Evolutionary conservation across 2,329 filamentous ascomycete genomes (phyloP), one percentile per base, ranked within the genome.

Genomic region (Aschersonia sp.): DNA sequence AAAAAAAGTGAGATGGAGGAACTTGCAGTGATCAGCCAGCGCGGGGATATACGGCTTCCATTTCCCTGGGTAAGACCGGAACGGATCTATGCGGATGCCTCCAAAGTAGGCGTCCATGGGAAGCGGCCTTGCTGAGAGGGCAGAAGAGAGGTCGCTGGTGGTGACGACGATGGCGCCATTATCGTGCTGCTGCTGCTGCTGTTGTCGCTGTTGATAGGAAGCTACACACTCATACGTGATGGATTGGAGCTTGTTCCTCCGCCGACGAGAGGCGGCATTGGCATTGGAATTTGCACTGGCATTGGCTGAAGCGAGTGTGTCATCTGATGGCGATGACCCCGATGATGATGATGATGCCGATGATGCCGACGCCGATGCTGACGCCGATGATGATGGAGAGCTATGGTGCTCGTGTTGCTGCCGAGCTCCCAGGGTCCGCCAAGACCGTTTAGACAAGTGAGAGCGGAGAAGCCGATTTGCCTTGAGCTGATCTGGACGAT

Each of bases 11-110:
- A 10, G 6, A 10, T 10, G 12, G 11, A 43, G n/a, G 14, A 37
- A 47, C 56, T 44, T 51, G 58, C 57, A 59, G 32, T 59, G 55
- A 39, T 59, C 57, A 6, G 56, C 54, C 43, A 58, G 45, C 4
- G 49, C 50, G 10, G 56, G 55, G 5, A 58, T 52, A 47, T 53
- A 52, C 1, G 52, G 45, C 46, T 46, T 35, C 51, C 52, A 55
- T 31, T 49, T 50, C 5, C 49, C 51, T 7, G 57, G 55, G 48
- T 58, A 55, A 4, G 56, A 49, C 35, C 49, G 50, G 48, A 58
- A 59, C 5, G 57, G 56, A 49, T 58, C 56, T 29, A 56, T 51
- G 6, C 56, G 52, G 22, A 53, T 55, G 35, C 54, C 55, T 14
- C 55, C 55, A 6, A 58, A 54, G n/a, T 47, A 45, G 30, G 47